Evolutionary conservation across 2,329 filamentous ascomycete genomes (phyloP), one percentile per base, ranked within the genome.

Genomic region (Epichloe hybrida): DNA sequence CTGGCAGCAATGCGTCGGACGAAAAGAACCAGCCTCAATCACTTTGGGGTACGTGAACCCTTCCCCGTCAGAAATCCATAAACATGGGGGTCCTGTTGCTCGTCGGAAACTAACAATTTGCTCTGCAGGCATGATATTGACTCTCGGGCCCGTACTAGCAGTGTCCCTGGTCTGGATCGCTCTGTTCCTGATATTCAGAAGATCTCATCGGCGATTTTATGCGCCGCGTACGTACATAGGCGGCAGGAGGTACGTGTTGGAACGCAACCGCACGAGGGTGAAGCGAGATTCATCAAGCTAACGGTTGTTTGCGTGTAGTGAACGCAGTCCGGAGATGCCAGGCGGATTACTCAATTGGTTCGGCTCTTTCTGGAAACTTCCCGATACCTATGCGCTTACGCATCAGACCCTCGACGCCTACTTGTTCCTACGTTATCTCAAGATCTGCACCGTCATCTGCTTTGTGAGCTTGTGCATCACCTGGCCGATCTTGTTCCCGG

Each of bases 381-480:
- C 76, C 5, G 90, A 96, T 66, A 81, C 81, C 53, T 93, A 88
- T 59, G 77, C 89, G 27, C 77, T 96, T 40, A 85, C 90, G 58
- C 88, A 95, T 66, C 86, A 89, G 64, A 89, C 88, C 3, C 77
- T 97, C 55, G 91, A 97, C 64, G 83, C 85, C 35, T 97, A 89
- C 64, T 79, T 96, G 27, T 88, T 94, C 61, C 76, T 96, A 44
- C 86, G 90, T 43, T 94, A 89, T 62, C 72, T 97, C 53, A 85
- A 88, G 61, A 80, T 93, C 50, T 72, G 83, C 31, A 79, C 84
- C 50, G 75, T 85, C 58, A 86, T 93, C 57, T 90, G 85, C 66
- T 75, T 95, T 48, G 82, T 90, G 13, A 91, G 90, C 53, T 82
- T 81, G 59, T 74, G 75, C 59, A 81, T 97, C 47, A 91, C 88